Conservation (phyloP, 2,329 filamentous ascomycete species). For the Botrytis galanthina region DNA sequence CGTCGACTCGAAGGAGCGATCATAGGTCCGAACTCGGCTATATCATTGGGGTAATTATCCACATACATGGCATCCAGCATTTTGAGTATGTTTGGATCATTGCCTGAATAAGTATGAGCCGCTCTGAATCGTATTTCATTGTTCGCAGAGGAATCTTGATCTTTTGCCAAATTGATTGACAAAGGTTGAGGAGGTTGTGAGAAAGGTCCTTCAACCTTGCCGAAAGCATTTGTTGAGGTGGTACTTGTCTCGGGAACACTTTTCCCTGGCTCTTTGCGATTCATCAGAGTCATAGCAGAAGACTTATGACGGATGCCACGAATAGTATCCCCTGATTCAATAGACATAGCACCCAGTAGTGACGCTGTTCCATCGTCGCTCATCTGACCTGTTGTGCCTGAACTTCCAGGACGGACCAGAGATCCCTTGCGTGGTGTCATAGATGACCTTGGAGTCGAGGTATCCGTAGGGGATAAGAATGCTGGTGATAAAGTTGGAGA, state of each 20-base stretch:
- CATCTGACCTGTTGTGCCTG: slow-evolving; percentile 26
- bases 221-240: slow-evolving; percentile 62
- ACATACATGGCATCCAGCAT: slow-evolving; percentile 84
- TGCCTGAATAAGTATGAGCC: slow-evolving; percentile 83
- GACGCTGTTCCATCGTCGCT: slow-evolving; percentile 39
- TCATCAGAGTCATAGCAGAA: slow-evolving; percentile 61
- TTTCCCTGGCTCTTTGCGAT: slow-evolving; percentile 56
- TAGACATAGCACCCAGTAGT: slow-evolving; percentile 32
- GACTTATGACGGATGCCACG: slow-evolving; percentile 54
- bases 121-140: slow-evolving; percentile 52
- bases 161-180: slow-evolving; percentile 41
- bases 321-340: slow-evolving; percentile 38
- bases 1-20: slow-evolving; percentile 66
- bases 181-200: slow-evolving; percentile 38
- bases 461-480: slow-evolving; percentile 30
- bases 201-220: slow-evolving; percentile 57
- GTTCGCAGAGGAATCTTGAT: slow-evolving; percentile 39
- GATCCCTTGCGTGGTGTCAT: slow-evolving; percentile 26
- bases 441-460: slow-evolving; percentile 21
- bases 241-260: slow-evolving; percentile 63
- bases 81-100: slow-evolving; percentile 64
- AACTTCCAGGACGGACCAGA: slow-evolving; percentile 18
- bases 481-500: slow-evolving; percentile 32
- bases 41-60: slow-evolving; percentile 65
- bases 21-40: slow-evolving; percentile 73